phyloP scores from a whole-genome alignment of 2,329 filamentous ascomycete genomes.

The Microthyrium microscopicum region DNA sequence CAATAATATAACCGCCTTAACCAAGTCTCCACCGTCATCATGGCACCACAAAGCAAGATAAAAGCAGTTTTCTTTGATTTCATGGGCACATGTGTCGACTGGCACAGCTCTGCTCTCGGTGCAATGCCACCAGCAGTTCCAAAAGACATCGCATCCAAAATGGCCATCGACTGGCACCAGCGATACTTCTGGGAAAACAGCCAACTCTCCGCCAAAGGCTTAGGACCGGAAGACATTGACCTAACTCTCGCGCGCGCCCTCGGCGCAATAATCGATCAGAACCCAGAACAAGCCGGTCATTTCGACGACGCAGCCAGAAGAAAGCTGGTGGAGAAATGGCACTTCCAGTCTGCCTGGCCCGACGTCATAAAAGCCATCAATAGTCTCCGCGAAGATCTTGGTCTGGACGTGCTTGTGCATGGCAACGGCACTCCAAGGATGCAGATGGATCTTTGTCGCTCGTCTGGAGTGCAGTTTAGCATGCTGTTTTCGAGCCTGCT shows the following conservation, averaged over 20 bases:
- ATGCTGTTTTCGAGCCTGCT: conserved; percentile 37
- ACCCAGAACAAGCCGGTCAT: conserved; percentile 7
- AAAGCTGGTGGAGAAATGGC: conserved; percentile 27
- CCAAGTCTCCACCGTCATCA: too few species aligned
- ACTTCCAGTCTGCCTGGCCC: conserved; percentile 33
- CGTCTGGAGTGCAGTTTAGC: conserved; percentile 31
- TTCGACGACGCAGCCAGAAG: conserved; percentile 12
- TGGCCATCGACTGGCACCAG: conserved; percentile 35
- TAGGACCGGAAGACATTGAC: conserved; percentile 34
- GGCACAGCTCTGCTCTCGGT: conserved; percentile 22
- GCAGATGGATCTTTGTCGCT: conserved; percentile 34
- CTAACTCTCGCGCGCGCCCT: conserved; percentile 29
- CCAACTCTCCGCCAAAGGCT: conserved; percentile 19
- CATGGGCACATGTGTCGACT: conserved; percentile 42
- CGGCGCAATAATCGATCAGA: conserved; percentile 19
- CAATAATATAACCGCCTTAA: too few species aligned
- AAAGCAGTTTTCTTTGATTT: conserved; percentile 40
- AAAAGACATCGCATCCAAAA: conserved; percentile 11
- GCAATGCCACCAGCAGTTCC: conserved; percentile 5
- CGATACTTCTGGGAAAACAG: conserved; percentile 32
- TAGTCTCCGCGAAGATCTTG: conserved; percentile 20
- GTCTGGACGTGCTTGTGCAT: conserved; percentile 29
- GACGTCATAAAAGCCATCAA: conserved; percentile 30
- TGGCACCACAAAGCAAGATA: too few species aligned
- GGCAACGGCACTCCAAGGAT: conserved; percentile 39